Base-by-base conservation (phyloP, 768 basidiomycete species). In the Lanmaoa pseudosensibilis region DNA sequence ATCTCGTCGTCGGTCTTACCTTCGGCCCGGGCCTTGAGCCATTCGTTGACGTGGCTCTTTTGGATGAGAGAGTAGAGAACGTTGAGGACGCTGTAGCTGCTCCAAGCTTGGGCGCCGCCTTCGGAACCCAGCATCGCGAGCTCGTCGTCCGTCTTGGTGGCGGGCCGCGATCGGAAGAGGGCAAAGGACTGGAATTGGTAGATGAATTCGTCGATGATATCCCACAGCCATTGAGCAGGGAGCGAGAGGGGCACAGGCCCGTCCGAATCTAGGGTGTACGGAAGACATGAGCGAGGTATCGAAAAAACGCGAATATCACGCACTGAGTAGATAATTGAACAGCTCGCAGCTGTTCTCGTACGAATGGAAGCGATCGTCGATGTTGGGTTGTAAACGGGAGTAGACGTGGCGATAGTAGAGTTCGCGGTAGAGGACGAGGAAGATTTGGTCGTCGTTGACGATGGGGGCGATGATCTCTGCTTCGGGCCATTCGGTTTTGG, bases 181-280 rank as follows among this genome's bases (percentile, higher is more conserved):
- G 92, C 92, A 75, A 97, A 98, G 1, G 90, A 90, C 69, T 96
- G 94, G 78, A 94, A 99, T 71, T 99, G 96, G 75, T 97, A 99
- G 64, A 98, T 96, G 70, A 95, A 95, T 65, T 95, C 94, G 76
- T 96, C 93, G 67, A 96, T 87, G 72, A 95, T 94, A 67, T 96
- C 94, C 93, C 95, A 98, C 9, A 99, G 75, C 96, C 96, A 99
- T 71, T 97, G 94, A 57, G 95, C 92, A 0, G 96, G 96, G 23
- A 99, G 85, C 58, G 95, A 87, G 48, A 98, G 85, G n/a, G 86
- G 74, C 0, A 98, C 94, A 2, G 96, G 96, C 0, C 68, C 92
- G 57, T 97, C 94, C 12, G 94, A 95, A 73, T 98, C 94, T 94
- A n/a, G n/a, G n/a, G n/a, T 18, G 8, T 2, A 36, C 6, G 46